phyloP scores from a whole-genome alignment of 2,329 filamentous ascomycete species.

The Colletotrichum tanaceti region DNA sequence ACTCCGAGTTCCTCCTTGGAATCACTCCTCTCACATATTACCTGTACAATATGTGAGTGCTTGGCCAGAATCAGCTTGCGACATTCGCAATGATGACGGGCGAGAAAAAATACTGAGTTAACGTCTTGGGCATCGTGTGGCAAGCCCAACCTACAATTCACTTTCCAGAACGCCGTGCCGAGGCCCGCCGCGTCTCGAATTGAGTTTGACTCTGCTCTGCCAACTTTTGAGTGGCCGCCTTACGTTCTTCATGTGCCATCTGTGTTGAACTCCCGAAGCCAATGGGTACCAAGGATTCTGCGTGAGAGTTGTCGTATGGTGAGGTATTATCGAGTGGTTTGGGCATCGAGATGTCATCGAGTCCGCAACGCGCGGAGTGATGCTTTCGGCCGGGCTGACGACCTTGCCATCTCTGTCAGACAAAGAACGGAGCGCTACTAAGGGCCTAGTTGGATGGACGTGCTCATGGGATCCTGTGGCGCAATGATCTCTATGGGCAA shows the following conservation, averaged over 20 bases:
- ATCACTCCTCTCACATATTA: conserved; percentile 17
- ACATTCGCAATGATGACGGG: conserved; percentile 13
- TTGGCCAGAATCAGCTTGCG: neutral
- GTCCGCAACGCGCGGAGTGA: conserved; percentile 15
- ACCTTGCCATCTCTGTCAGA: conserved; percentile 10
- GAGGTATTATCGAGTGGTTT: conserved; percentile 9
- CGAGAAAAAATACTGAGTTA: neutral
- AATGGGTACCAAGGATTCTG: conserved; percentile 3
- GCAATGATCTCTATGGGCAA: conserved; percentile 25
- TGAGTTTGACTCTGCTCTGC: conserved; percentile 31
- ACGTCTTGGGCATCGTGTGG: conserved; percentile 20
- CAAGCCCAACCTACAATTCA: conserved; percentile 9
- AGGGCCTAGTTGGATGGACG: conserved; percentile 24
- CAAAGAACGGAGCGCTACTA: conserved; percentile 26
- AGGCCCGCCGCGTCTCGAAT: conserved; percentile 10
- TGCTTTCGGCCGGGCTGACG: conserved; percentile 24
- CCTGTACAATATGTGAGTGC: conserved; percentile 16
- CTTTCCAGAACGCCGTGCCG: neutral
- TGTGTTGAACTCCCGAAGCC: conserved; percentile 8
- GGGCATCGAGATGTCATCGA: conserved; percentile 16
- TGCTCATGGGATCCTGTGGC: conserved; percentile 6
- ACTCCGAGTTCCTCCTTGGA: conserved; percentile 14
- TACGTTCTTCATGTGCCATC: conserved; percentile 20
- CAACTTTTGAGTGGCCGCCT: conserved; percentile 11
- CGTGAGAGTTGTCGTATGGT: neutral